Base-by-base conservation (phyloP, 192 early-diverging fungal genomes). In the Umbelopsis sp. region DNA sequence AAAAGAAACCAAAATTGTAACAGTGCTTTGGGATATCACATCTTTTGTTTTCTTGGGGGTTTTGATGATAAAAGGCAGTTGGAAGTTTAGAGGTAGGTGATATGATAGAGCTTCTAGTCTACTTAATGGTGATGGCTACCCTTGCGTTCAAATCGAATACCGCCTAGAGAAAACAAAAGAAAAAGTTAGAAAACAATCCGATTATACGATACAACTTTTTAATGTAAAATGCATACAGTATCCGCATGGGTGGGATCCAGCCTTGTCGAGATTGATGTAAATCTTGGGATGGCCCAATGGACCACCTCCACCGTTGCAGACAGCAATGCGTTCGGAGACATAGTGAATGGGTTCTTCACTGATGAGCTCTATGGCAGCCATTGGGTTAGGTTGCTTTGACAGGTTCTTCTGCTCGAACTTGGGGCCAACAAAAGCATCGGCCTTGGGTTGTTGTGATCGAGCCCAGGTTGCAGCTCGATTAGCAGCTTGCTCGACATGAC, bases 201-300 rank as follows among this genome's bases (percentile, higher is more conserved):
- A 20, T 34, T 6, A 8, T 7, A 44, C 5, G 9, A 12, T 54
- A 70, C 21, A 73, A 69, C 2, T n/a, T n/a, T n/a, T 17, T 3
- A 54, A 0, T 43, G 41, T 0, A 10, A 26, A 56, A 14, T 20
- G 85, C 89, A 74, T 88, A 91, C 92, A 93, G 80, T 92, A 92
- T 71, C 90, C 88, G 73, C 95, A 96, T 65, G 90, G 77, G 71
- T 93, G 86, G 67, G 92, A 71, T 65, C 89, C 88, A 50, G 86
- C 68, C 24, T 81, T 80, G 72, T 91, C 88, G 77, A 98, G 87
- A 81, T 97, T 97, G 76, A 98, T 93, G 83, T 91, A 98, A 25
- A 98, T 92, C 74, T 91, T 92, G 24, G 96, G 96, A 74, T 98
- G 96, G 36, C 96, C 96, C 34, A 98, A 84, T 45, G 94, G 78